These are phyloP conservation scores for Calendula officinalis DNA, from an alignment of 129 eudicot genomes.

Conservation along the genomic window DNA sequence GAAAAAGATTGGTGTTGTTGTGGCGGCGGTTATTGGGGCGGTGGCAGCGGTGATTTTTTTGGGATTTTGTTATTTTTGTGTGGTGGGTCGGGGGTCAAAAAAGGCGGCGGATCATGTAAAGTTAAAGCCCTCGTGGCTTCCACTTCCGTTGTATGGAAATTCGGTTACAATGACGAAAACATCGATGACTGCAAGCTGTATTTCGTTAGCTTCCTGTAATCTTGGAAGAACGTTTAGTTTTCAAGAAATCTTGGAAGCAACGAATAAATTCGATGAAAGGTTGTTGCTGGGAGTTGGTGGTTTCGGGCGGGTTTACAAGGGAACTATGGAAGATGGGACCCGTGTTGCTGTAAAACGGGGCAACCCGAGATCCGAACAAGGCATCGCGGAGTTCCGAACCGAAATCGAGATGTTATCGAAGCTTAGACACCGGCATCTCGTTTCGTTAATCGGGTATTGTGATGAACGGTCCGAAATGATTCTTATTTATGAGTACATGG, in stretches of 20 bases:
- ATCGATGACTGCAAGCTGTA: constrained; percentile 83
- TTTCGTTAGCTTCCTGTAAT: constrained; percentile 70
- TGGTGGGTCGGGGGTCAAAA: constrained; percentile 50
- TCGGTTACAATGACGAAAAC: constrained; percentile 72
- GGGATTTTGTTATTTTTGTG: constrained; percentile 60
- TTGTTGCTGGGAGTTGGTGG: constrained; percentile 95
- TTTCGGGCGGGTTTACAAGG: constrained; percentile 94
- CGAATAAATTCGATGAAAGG: constrained; percentile 81
- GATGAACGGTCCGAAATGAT: constrained; percentile 98
- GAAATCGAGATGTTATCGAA: constrained; percentile 97
- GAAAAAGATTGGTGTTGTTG: constrained; percentile 41
- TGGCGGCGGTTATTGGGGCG: constrained; percentile 56
- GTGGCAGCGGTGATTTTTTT: constrained; percentile 43
- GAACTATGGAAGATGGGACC: constrained; percentile 91
- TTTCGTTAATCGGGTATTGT: constrained; percentile 91
- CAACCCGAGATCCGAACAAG: constrained; percentile 94
- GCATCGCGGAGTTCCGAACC: constrained; percentile 84
- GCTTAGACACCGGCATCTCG: constrained; percentile 94
- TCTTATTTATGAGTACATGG: constrained; percentile 93
- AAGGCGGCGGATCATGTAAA: constrained; percentile 43
- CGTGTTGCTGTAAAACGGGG: constrained; percentile 89
- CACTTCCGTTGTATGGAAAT: constrained; percentile 77
- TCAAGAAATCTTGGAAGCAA: constrained; percentile 92
- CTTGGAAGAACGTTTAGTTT: constrained; percentile 74
- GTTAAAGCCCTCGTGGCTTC: constrained; percentile 77